A percentile compares a stretch with the other conserved stretches of the same genome.
Evolutionary conservation across 345 rosid species (phyloP).

Genomic region (Noccaea bulbosa): DNA sequence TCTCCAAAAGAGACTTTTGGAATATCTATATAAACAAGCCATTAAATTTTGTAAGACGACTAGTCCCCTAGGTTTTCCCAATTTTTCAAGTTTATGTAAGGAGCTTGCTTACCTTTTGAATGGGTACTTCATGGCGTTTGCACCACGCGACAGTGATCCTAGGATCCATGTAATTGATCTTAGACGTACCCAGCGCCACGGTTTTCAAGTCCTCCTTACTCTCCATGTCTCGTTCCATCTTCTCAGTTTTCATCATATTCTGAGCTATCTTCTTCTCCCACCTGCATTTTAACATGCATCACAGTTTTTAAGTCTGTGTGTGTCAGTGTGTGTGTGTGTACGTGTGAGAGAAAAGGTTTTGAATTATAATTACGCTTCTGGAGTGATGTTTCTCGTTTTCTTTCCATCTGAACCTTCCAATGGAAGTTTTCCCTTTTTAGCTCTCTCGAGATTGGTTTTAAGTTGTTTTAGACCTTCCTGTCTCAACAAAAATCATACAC

Average conservation of each 20-base stretch:
- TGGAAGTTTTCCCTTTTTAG: slow-evolving; percentile 82
- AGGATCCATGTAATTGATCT: slow-evolving; percentile 94
- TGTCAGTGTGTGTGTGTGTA: not conserved
- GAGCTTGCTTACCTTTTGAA: slow-evolving; percentile 66
- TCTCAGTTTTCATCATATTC: slow-evolving; percentile 61
- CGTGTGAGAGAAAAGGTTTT: slow-evolving; percentile 12
- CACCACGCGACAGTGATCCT: slow-evolving; percentile 98
- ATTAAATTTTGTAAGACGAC: not conserved
- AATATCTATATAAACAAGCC: slow-evolving; percentile 55
- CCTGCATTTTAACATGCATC: slow-evolving; percentile 48
- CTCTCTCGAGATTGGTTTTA: slow-evolving; percentile 71
- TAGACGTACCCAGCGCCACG: slow-evolving; percentile 87
- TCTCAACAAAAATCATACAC: slow-evolving; percentile 3
- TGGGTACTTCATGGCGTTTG: slow-evolving; percentile 93
- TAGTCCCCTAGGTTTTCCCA: not conserved
- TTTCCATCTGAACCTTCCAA: slow-evolving; percentile 79
- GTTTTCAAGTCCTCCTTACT: slow-evolving; percentile 88
- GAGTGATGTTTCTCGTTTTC: slow-evolving; percentile 69
- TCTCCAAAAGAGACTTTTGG: slow-evolving; percentile 84
- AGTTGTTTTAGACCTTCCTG: slow-evolving; percentile 69
- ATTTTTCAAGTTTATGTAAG: not conserved
- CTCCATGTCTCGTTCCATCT: slow-evolving; percentile 70
- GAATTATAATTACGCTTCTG: slow-evolving; percentile 65
- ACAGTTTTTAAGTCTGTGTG: slow-evolving; percentile 8
- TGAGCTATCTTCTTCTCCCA: slow-evolving; percentile 70